Evolutionary conservation across 495 filamentous ascomycete species (phyloP), one percentile per base, ranked within the genome.

Genomic region (Talaromyces borbonicus): DNA sequence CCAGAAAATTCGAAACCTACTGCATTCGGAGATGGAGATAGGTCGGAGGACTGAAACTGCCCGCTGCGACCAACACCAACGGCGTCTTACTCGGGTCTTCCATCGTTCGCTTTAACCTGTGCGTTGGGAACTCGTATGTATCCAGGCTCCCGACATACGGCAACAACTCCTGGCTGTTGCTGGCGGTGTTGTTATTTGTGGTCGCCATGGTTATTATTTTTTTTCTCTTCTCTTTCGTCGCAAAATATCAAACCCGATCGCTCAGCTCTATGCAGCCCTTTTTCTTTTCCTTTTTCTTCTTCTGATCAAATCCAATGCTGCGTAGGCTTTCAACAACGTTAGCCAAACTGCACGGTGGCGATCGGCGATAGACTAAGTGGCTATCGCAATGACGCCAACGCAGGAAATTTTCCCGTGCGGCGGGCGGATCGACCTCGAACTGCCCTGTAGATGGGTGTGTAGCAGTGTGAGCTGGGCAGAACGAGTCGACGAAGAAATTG

Each of bases 1-100:
- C n/a, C n/a, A n/a, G n/a, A n/a, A n/a, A n/a, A n/a, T n/a, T n/a
- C n/a, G n/a, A n/a, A 7, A 38, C 46, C 11, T 40, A 48, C 33
- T 39, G 41, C 84, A 90, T 87, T 55, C 84, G 77, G 24, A 87
- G 71, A 60, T 85, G 83, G 35, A 87, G 75, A 60, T 76, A 81
- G 8, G 80, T 85, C 52, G 84, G 80, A 14, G 87, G 89, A 3
- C 80, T 86, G 67, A 94, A 96, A 37, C 85, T 90, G 30, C 90
- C 90, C 62, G 90, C 95, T 27, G 88, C 85, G 31, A 97, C 84
- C 31, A 95, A 73, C 9, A 92, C 77, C 5, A 95, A 66, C 0
- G 87, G 88, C 1, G 74, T 90, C 66, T 83, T 87, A 33, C 73
- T 72, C 6, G 79, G 63, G 51, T 86, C 73, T 19, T 65, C 69